Evolutionary conservation across 768 basidiomycete genomes (phyloP).

Genomic region (Tulasnella sp.): DNA sequence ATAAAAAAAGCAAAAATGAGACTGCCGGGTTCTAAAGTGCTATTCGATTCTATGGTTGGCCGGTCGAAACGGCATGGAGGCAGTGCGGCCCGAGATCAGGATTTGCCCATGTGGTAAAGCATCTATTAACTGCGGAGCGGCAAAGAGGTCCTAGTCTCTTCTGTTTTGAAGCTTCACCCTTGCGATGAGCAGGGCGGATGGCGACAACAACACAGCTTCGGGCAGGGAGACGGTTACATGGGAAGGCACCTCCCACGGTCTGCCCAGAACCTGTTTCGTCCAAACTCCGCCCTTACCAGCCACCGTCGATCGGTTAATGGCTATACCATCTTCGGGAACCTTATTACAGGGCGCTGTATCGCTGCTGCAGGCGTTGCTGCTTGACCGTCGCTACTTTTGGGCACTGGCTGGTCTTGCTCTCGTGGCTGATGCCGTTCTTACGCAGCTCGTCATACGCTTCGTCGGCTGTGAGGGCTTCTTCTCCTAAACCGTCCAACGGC

Average conservation of each 20-base stretch:
- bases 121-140: not conserved
- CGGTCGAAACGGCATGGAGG: not conserved
- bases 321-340: not conserved
- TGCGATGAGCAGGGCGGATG: not conserved
- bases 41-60: not conserved
- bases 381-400: slow-evolving; percentile 53
- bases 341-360: not conserved
- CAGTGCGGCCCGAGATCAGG: not conserved
- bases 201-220: not conserved
- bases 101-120: not conserved
- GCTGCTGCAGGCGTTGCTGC: not conserved
- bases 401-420: slow-evolving; percentile 58
- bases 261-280: not conserved
- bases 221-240: not conserved
- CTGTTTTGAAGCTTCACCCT: not conserved
- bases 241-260: not conserved
- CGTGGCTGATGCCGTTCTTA: slow-evolving; percentile 71
- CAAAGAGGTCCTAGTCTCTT: not conserved
- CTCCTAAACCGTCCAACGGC: not conserved
- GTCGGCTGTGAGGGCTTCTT: slow-evolving; percentile 65
- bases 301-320: not conserved
- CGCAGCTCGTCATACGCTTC: slow-evolving; percentile 71
- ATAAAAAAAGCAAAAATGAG: not conserved
- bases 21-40: not conserved
- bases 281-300: not conserved